Evolutionary conservation across 2,329 filamentous ascomycete species (phyloP), one percentile per base, ranked within the genome.

Genomic region (Trematosphaeria pertusa): DNA sequence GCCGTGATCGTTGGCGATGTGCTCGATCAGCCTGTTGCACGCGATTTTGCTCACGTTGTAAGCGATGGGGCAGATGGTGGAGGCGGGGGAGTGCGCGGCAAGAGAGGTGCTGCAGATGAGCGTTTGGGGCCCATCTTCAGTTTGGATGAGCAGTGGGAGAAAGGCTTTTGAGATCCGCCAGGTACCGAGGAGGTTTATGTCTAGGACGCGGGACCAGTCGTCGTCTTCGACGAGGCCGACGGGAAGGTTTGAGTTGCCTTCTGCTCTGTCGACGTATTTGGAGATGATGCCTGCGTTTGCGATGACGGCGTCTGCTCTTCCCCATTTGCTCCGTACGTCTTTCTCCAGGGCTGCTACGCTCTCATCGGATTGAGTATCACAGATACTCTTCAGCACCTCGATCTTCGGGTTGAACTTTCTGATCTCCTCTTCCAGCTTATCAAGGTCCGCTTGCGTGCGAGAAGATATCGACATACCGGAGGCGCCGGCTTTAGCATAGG

Each of bases 401-500:
- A 80, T 38, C 2, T 42, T 37, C 11, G 12, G 21, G 20, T 54
- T 39, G n/a, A 60, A 48, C 3, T 45, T 42, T 2, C 9, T 6
- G 10, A 59, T 46, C 7, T 46, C 50, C 1, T 11, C 3, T 5
- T 43, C 44, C 0, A 63, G 43, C 1, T n/a, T 30, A 19, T 54
- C 52, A 2, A 64, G 49, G 24, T 61, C 57, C 1, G 33, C 30
- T 1, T 9, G 3, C 37, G 59, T 61, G 9, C 49, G 68, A 2
- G 51, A 46, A 1, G 50, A 79, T 14, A 86, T 71, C 11, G 75
- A 78, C 42, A 87, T 81, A 12, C 70, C 65, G 0, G 76, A 74
- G 28, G 76, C 78, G 3, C 82, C 82, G 5, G 82, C 80, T 54
- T 69, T 69, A 19, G 81, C 83, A 54, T 76, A 85, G 3, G 78